phyloP scores from a whole-genome alignment of 1,284 basidiomycete genomes.

The Sphaerobolus stellatus region DNA sequence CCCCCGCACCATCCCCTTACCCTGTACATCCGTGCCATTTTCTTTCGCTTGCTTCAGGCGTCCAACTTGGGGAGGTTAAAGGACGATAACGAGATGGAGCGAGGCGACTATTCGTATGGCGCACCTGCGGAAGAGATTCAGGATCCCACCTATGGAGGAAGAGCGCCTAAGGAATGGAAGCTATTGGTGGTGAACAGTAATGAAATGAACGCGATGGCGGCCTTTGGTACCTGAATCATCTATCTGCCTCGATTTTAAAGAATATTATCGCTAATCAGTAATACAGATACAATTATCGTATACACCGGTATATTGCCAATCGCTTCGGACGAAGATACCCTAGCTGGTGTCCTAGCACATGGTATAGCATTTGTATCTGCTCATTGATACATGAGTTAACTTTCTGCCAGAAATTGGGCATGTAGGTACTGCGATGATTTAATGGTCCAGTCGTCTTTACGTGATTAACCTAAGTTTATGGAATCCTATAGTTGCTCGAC shows the following conservation, averaged over 20 bases:
- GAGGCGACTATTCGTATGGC: conserved; percentile 15
- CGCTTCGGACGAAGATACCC: conserved; percentile 74
- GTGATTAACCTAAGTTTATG: conserved; percentile 5
- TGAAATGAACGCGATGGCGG: conserved; percentile 79
- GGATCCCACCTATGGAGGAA: conserved; percentile 18
- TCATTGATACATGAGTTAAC: not conserved
- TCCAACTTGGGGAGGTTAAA: conserved; percentile 68
- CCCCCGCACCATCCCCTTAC: conserved; percentile 69
- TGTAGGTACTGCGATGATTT: conserved; percentile 50
- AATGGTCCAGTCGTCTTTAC: conserved; percentile 14
- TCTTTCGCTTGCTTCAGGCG: conserved; percentile 68
- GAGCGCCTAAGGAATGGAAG: conserved; percentile 55
- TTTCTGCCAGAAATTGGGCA: conserved; percentile 76
- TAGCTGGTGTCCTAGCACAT: conserved; percentile 87
- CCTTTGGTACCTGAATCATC: conserved; percentile 52
- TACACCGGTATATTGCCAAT: conserved; percentile 89
- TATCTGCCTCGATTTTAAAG: conserved; percentile 1
- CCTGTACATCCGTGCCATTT: conserved; percentile 67
- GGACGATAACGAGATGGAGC: conserved; percentile 12
- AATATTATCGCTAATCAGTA: conserved; percentile 9
- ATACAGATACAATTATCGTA: conserved; percentile 73
- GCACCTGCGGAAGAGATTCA: conserved; percentile 1
- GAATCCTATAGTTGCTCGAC: conserved; percentile 63
- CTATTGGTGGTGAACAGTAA: conserved; percentile 75
- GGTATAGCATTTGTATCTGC: conserved; percentile 45